Base-by-base conservation (phyloP, 345 rosid species). In the Sisymbrium altissimum region DNA sequence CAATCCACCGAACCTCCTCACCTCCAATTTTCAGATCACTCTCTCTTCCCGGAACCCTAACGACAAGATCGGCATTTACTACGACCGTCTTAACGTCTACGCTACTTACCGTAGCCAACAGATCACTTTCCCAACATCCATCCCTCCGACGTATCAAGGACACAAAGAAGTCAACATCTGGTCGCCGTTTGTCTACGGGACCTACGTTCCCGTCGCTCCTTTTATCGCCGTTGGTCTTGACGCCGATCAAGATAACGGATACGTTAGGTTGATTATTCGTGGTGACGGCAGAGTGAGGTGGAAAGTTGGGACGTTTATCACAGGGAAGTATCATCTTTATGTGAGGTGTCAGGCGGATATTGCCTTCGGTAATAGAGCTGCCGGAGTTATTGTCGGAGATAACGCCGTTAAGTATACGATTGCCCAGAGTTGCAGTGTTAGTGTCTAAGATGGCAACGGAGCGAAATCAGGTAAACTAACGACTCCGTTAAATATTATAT, bases 281-380 rank as follows among this genome's bases (percentile, higher is more conserved):
- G 75, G 84, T 48, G 97, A 92, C 38, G 99, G 99, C 4, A 85
- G 91, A 32, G 92, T 95, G 10, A 70, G 94, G 52, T 95, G 90
- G 87, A 95, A 92, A 68, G 88, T 90, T 39, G 92, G 98, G 11
- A 62, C 87, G 39, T 84, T 84, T 60, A 72, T 77, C 7, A 75
- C 96, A 2, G 94, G 91, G 0, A 70, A 35, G 53, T 95, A 95
- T 68, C 90, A 85, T 79, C 65, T 95, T 36, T 44, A 87, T 36
- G 98, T 82, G 19, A 62, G 40, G 60, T 95, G 99, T 67, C 79
- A 48, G 0, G 94, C 99, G 5, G 27, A 6, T 60, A 84, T 92
- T 11, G 56, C 82, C 68, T 85, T 84, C n/a, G 91, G 87, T 4
- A 64, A 78, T 59, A 68, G 33, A 71, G 75, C 62, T 17, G 35